Conservation (phyloP, 768 basidiomycete species). For the Leccinum uliginosum region DNA sequence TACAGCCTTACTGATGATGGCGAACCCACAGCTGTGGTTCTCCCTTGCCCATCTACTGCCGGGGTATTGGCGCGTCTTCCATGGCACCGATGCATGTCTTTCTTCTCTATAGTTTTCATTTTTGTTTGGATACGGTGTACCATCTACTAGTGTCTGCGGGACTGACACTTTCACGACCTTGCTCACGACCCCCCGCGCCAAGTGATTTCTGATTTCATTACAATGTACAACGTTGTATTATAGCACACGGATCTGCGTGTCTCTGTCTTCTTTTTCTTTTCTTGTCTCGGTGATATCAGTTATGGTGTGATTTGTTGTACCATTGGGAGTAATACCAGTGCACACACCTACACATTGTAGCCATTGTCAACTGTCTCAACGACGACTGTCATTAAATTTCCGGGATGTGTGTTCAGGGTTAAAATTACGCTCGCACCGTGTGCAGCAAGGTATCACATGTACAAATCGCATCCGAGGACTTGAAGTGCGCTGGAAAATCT, state of each 20-base stretch:
- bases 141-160: slow-evolving; percentile 5
- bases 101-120: neutral
- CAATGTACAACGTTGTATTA: slow-evolving; percentile 7
- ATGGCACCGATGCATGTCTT: slow-evolving; percentile 13
- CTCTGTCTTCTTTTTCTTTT: neutral
- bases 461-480: neutral
- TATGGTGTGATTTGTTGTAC: neutral
- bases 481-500: neutral
- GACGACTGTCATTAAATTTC: neutral
- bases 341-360: neutral
- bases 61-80: slow-evolving; percentile 28
- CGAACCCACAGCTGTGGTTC: slow-evolving; percentile 25
- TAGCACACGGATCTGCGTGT: neutral
- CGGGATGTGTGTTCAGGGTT: neutral
- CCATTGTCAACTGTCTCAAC: neutral
- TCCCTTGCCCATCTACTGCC: slow-evolving; percentile 29
- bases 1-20: neutral
- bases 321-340: neutral
- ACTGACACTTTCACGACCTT: neutral
- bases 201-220: neutral
- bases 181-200: neutral
- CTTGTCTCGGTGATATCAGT: too few species aligned
- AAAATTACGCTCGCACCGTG: neutral
- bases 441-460: neutral
- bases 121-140: slow-evolving; percentile 5